These are phyloP conservation scores for Sporobolomyces pararoseus DNA, from an alignment of 768 basidiomycete genomes.

Conservation along the genomic window DNA sequence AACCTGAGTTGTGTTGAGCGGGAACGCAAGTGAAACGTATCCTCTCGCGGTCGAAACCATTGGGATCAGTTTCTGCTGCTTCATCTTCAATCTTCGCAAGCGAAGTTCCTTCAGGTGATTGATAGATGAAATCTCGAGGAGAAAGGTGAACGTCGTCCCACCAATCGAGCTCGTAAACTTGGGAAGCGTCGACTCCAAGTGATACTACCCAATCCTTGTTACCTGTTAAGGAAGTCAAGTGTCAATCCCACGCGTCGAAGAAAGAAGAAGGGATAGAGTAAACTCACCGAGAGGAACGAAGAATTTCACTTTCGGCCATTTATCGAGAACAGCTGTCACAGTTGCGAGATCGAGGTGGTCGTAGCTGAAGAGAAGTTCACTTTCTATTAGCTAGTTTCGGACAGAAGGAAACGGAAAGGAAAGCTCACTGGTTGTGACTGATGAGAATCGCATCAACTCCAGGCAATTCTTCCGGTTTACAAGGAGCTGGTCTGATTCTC, in stretches of 20 bases:
- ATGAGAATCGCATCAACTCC: constrained; percentile 52
- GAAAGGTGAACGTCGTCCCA: constrained; percentile 49
- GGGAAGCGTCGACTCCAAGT: constrained; percentile 49
- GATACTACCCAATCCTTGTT: constrained; percentile 47
- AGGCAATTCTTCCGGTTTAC: constrained; percentile 51
- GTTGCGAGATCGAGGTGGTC: constrained; percentile 53
- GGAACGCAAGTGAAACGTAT: constrained; percentile 52
- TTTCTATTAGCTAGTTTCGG: too few species aligned
- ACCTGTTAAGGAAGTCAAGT: constrained; percentile 36
- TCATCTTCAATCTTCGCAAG: background rate
- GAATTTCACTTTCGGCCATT: constrained; percentile 46
- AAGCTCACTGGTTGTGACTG: constrained; percentile 53
- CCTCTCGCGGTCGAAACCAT: constrained; percentile 10
- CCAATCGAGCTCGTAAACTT: constrained; percentile 53
- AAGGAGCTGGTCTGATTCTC: constrained; percentile 50
- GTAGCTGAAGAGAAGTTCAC: constrained; percentile 48
- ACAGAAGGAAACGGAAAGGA: background rate
- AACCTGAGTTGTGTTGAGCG: constrained; percentile 54
- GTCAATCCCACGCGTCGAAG: background rate
- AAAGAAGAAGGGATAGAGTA: too few species aligned
- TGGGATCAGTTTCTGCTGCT: background rate
- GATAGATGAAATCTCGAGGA: constrained; percentile 18
- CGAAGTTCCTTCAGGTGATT: constrained; percentile 6
- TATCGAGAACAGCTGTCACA: constrained; percentile 46
- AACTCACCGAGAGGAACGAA: constrained; percentile 52